phyloP scores from a whole-genome alignment of 768 basidiomycete species.

The Sporobolomyces roseus region DNA sequence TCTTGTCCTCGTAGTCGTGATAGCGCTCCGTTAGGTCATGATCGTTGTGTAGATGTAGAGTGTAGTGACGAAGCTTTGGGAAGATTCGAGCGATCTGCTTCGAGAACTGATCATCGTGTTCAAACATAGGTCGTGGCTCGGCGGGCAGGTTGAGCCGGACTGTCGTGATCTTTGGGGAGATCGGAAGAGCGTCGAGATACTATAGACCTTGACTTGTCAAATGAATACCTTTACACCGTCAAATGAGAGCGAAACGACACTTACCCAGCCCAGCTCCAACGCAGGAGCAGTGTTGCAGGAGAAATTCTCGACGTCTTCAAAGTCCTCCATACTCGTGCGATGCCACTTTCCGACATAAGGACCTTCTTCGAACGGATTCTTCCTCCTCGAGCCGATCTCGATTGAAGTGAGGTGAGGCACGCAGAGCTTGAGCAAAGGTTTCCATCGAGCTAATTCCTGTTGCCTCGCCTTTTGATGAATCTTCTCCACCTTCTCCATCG shows the following conservation, averaged over 20 bases:
- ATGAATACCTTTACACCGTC: too few relatives aligned
- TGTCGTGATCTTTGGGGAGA: background rate
- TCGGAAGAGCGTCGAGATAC: background rate
- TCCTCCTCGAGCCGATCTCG: background rate
- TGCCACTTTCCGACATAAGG: background rate
- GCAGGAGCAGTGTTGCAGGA: too few relatives aligned
- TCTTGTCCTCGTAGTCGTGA: too few relatives aligned
- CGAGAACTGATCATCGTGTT: background rate
- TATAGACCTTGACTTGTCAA: background rate
- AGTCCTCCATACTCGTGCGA: background rate
- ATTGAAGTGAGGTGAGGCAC: background rate
- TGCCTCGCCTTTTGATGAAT: background rate
- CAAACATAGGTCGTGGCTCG: background rate
- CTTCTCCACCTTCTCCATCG: background rate
- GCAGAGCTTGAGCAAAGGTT: background rate
- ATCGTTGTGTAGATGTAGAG: background rate
- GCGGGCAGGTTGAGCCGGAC: background rate
- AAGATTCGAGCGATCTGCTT: background rate
- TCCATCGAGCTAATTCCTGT: background rate
- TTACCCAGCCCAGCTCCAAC: too few relatives aligned
- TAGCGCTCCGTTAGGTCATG: too few relatives aligned
- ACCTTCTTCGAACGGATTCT: background rate
- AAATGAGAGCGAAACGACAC: too few relatives aligned
- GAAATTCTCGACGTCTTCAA: too few relatives aligned
- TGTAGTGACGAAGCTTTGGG: background rate